Base-by-base conservation (phyloP, 352 stramenopile genomes). In the Phytophthora citrophthora region DNA sequence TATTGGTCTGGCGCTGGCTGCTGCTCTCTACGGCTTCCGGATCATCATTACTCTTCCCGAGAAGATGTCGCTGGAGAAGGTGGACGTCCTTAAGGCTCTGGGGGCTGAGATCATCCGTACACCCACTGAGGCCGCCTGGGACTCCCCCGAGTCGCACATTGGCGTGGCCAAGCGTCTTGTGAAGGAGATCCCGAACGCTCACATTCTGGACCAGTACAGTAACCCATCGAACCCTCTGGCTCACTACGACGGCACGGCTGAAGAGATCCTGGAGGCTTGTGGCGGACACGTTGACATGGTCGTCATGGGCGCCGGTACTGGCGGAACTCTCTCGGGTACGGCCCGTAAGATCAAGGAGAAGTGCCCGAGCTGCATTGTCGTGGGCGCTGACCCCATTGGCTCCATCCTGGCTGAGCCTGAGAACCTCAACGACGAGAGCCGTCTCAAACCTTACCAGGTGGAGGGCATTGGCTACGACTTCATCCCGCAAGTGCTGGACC, bases 401-500 rank as follows among this genome's bases (percentile, higher is more conserved):
- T 97, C 86, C 29, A 98, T 99, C 53, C 77, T 99, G 43, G 96
- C 96, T 10, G 54, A 94, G 59, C 96, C 95, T 0, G 95, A 98
- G 27, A 72, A 68, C 55, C 74, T 99, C 23, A 99, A 99, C 74
- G 94, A 98, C 66, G 79, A 95, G 50, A 91, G 95, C 64, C 79
- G 91, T 4, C 78, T 98, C 12, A 77, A 94, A 61, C 62, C 90
- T 7, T 98, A 98, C 77, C 78, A 98, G 69, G 95, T 99, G 10
- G 96, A 99, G 65, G 96, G 96, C 27, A 99, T 98, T 57, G 95
- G 96, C 34, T 99, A 99, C 74, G 96, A 99, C 68, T 99, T 99
- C 71, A 98, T 99, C 49, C 96, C 96, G 3, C 77, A 94, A 10
- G 96, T 99, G 27, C 83, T 98, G 27, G 89, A 99, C 81, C 88